Percentiles rank a stretch among this genome's conserved stretches.
These are phyloP conservation scores for Leccinum griseonigrum DNA, from an alignment of 1,284 basidiomycete genomes.

Conservation along the genomic window DNA sequence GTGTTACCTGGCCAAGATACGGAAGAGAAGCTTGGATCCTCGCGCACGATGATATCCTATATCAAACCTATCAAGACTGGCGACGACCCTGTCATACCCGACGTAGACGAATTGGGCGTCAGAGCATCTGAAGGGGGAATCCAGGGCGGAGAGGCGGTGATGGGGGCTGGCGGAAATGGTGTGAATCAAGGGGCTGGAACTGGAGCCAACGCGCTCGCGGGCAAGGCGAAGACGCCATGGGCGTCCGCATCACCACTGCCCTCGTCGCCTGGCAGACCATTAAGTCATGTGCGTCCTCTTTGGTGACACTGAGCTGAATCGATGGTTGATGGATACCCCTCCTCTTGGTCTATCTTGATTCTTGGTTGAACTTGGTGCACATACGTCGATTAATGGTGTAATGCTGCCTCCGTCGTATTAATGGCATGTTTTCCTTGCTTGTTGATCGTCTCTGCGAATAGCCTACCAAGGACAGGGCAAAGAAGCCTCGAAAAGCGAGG, in stretches of 20 bases:
- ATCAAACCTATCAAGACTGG: slow-evolving; percentile 51
- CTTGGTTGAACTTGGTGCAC: slow-evolving; percentile 23
- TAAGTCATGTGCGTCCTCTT: slow-evolving; percentile 82
- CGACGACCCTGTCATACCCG: slow-evolving; percentile 36
- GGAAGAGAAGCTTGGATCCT: slow-evolving; percentile 41
- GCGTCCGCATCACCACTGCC: slow-evolving; percentile 37
- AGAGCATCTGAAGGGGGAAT: slow-evolving; percentile 35
- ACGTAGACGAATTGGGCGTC: slow-evolving; percentile 60
- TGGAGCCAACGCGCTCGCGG: slow-evolving; percentile 13
- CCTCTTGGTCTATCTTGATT: slow-evolving; percentile 6
- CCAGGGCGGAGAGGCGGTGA: slow-evolving; percentile 19
- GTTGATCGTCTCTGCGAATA: slow-evolving; percentile 34
- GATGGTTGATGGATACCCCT: slow-evolving; percentile 32
- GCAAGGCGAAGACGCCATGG: slow-evolving; percentile 23
- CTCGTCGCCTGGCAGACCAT: slow-evolving; percentile 52
- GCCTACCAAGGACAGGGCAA: slow-evolving; percentile 70
- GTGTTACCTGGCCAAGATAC: slow-evolving; percentile 11
- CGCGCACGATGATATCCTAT: slow-evolving; percentile 50
- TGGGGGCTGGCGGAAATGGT: slow-evolving; percentile 4
- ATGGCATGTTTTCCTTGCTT: slow-evolving; percentile 32
- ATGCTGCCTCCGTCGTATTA: slow-evolving; percentile 22
- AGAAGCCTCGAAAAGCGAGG: slow-evolving; percentile 55
- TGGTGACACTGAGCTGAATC: slow-evolving; percentile 47
- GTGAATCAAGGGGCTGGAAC: slow-evolving; percentile 17
- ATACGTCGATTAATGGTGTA: slow-evolving; percentile 35